Evolutionary conservation across 2,329 filamentous ascomycete genomes (phyloP).

Genomic region (Calonectria henricotiae): DNA sequence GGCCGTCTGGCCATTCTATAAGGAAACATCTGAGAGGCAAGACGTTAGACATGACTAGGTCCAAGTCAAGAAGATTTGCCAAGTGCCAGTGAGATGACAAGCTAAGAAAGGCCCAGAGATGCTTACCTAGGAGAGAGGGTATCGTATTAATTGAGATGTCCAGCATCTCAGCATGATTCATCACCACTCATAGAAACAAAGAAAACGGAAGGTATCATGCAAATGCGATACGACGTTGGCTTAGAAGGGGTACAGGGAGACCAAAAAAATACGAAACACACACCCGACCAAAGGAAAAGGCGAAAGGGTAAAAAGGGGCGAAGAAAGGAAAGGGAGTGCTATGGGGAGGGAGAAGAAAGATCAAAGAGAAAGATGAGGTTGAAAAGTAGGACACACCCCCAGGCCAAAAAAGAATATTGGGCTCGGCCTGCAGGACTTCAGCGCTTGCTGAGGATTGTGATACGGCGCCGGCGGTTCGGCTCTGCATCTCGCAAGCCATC

Average conservation of each 20-base stretch:
- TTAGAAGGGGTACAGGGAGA: slow-evolving; percentile 36
- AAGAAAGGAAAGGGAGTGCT: slow-evolving; percentile 32
- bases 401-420: slow-evolving; percentile 24
- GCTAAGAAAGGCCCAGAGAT: not conserved
- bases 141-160: slow-evolving; percentile 54
- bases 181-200: slow-evolving; percentile 47
- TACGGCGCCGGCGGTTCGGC: slow-evolving; percentile 32
- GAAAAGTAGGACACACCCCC: slow-evolving; percentile 28
- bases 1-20: slow-evolving; percentile 64
- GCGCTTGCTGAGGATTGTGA: slow-evolving; percentile 33
- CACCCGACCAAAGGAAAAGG: slow-evolving; percentile 29
- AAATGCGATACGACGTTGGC: slow-evolving; percentile 33
- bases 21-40: slow-evolving; percentile 59
- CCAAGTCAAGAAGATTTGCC: not conserved
- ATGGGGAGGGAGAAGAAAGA: slow-evolving; percentile 26
- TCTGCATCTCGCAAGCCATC: slow-evolving; percentile 35
- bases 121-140: slow-evolving; percentile 51
- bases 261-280: slow-evolving; percentile 39
- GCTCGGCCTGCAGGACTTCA: slow-evolving; percentile 29
- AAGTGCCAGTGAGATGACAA: not conserved
- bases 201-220: slow-evolving; percentile 38
- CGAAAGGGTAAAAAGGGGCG: slow-evolving; percentile 27
- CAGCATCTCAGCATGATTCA: slow-evolving; percentile 59
- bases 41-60: slow-evolving; percentile 29
- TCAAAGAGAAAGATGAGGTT: slow-evolving; percentile 13